Conservation (phyloP, 495 filamentous ascomycete genomes). For the Bacidia gigantensis region DNA sequence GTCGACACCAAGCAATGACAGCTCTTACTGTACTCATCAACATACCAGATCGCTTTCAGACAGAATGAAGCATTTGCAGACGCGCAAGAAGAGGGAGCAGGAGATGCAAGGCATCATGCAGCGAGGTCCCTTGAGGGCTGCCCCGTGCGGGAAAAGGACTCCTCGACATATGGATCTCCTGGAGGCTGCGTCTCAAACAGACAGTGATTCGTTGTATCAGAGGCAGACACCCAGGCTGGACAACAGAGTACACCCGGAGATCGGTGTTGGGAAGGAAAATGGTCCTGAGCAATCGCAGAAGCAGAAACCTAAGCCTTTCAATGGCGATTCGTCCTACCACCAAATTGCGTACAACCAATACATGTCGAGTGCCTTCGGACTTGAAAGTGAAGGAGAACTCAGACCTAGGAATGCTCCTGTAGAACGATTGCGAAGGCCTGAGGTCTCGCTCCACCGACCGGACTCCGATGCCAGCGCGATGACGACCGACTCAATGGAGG, state of each 20-base stretch:
- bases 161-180: constrained; percentile 17
- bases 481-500: constrained; percentile 13
- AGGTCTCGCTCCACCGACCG: constrained; percentile 4
- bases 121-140: constrained; percentile 6
- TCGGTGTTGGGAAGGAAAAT: constrained; percentile 14
- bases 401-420: constrained; percentile 5
- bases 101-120: constrained; percentile 6
- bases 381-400: constrained; percentile 1
- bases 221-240: constrained; percentile 6
- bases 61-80: constrained; percentile 16
- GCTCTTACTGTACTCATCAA: constrained; percentile 1
- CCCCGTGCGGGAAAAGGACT: background rate
- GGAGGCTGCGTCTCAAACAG: constrained; percentile 14
- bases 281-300: background rate
- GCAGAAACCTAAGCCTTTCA: constrained; percentile 8
- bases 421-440: constrained; percentile 5
- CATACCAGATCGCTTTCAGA: constrained; percentile 10
- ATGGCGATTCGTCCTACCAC: constrained; percentile 11
- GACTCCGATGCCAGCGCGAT: constrained; percentile 11
- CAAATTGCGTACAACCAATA: constrained; percentile 19
- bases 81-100: constrained; percentile 15
- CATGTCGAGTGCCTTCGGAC: constrained; percentile 17
- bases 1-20: background rate
- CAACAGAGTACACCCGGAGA: constrained; percentile 1
- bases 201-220: constrained; percentile 9